Evolutionary conservation across 2,329 filamentous ascomycete species (phyloP).

Genomic region (Penicillium griseofulvum): DNA sequence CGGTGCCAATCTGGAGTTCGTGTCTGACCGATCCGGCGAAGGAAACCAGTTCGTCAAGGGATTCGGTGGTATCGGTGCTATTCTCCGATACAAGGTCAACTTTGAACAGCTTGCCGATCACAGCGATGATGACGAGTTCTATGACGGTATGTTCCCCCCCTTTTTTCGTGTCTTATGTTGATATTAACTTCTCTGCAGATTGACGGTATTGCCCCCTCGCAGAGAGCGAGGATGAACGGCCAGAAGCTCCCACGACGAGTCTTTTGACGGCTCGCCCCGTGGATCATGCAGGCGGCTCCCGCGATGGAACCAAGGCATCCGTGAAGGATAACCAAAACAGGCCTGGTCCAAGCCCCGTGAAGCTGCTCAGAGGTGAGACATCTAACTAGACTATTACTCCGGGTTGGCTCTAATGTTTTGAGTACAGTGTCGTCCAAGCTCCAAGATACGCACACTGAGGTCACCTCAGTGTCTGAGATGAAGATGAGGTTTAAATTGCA

Average conservation of each 20-base stretch:
- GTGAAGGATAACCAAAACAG: slow-evolving; percentile 30
- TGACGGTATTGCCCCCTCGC: slow-evolving; percentile 89
- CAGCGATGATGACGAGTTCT: slow-evolving; percentile 90
- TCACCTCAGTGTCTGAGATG: slow-evolving; percentile 26
- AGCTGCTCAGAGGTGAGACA: slow-evolving; percentile 40
- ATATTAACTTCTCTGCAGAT: slow-evolving; percentile 53
- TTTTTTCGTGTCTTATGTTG: slow-evolving; percentile 1
- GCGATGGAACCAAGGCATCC: slow-evolving; percentile 33
- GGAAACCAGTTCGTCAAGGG: slow-evolving; percentile 99
- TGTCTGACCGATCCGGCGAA: slow-evolving; percentile 94
- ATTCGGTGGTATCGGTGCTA: slow-evolving; percentile 95
- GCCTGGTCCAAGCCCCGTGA: slow-evolving; percentile 34
- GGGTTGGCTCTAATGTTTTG: background rate
- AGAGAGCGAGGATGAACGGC: slow-evolving; percentile 78
- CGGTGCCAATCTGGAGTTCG: slow-evolving; percentile 91
- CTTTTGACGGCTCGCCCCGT: slow-evolving; percentile 55
- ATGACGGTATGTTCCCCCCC: slow-evolving; percentile 58
- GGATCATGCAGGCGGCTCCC: slow-evolving; percentile 35
- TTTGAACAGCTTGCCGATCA: slow-evolving; percentile 96
- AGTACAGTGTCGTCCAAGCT: slow-evolving; percentile 46
- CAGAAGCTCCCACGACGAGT: slow-evolving; percentile 53
- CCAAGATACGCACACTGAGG: slow-evolving; percentile 34
- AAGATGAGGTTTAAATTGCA: slow-evolving; percentile 30
- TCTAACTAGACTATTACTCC: background rate
- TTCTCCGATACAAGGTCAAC: slow-evolving; percentile 99